Evolutionary conservation across 768 basidiomycete species (phyloP).

Genomic region (Pulveroboletus ravenelii): DNA sequence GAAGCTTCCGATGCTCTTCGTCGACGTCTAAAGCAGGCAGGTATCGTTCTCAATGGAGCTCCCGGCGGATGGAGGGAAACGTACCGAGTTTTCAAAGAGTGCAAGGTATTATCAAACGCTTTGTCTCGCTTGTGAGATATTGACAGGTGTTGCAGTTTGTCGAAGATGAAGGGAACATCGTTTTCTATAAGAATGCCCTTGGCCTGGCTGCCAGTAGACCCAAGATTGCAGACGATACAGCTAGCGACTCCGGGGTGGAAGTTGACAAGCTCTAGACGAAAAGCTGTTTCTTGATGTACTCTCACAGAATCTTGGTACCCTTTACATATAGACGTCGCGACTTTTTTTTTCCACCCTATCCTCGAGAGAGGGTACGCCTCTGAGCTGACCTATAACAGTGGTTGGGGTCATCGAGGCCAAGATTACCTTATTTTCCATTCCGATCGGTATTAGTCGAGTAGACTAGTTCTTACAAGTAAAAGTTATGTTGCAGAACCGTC

Average conservation of each 20-base stretch:
- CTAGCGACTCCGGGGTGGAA: constrained; percentile 68
- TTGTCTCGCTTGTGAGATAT: not conserved
- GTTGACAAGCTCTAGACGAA: constrained; percentile 35
- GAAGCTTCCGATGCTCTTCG: constrained; percentile 86
- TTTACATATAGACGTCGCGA: constrained; percentile 9
- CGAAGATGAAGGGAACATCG: constrained; percentile 86
- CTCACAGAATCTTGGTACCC: not conserved
- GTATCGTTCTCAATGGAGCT: constrained; percentile 62
- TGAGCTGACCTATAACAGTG: not conserved
- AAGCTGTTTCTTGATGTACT: not conserved
- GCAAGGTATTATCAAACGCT: constrained; percentile 48
- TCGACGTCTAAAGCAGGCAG: constrained; percentile 55
- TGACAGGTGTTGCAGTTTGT: constrained; percentile 56
- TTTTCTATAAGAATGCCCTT: constrained; percentile 86
- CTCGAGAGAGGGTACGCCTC: not conserved
- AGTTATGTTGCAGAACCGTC: too few relatives aligned
- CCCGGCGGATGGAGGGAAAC: constrained; percentile 79
- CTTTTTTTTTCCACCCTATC: not conserved
- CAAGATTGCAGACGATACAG: constrained; percentile 53
- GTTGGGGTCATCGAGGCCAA: too few relatives aligned
- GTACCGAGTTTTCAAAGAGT: constrained; percentile 70
- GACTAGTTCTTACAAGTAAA: too few relatives aligned
- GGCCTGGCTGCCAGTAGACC: constrained; percentile 74
- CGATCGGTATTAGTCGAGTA: too few relatives aligned
- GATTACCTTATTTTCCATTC: too few relatives aligned